A percentile compares a stretch with the other conserved stretches of the same genome.
These are phyloP conservation scores for Pseudisothecium myosuroides DNA, from an alignment of 225 moss, liverwort and hornwort species.

Conservation along the genomic window DNA sequence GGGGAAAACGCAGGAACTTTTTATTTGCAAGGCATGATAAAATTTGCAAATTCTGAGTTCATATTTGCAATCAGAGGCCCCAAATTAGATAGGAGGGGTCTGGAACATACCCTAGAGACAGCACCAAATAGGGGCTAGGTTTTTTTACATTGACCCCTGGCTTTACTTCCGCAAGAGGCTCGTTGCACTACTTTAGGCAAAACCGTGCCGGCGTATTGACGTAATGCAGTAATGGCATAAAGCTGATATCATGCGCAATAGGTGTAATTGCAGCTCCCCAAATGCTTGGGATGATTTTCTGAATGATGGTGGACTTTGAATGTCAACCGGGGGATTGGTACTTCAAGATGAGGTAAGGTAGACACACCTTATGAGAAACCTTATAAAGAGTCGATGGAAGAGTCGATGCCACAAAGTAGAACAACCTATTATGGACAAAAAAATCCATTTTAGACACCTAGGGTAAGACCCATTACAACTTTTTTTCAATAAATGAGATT, in stretches of 20 bases:
- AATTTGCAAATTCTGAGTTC: too few relatives aligned
- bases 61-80: too few relatives aligned
- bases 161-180: too few relatives aligned
- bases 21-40: too few relatives aligned
- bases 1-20: too few relatives aligned
- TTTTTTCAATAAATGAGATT: neutral
- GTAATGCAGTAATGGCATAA: neutral
- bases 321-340: neutral
- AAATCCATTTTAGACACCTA: fast-evolving
- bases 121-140: too few relatives aligned
- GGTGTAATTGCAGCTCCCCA: neutral
- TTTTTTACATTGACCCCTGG: too few relatives aligned
- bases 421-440: neutral
- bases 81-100: too few relatives aligned
- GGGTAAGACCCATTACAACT: fast-evolving
- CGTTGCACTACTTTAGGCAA: too few relatives aligned
- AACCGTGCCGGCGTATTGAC: fast-evolving
- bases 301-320: too few relatives aligned
- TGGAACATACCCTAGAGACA: too few relatives aligned
- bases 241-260: neutral
- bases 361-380: too few relatives aligned
- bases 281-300: neutral
- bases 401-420: neutral
- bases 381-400: neutral
- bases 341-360: neutral